phyloP scores from a whole-genome alignment of 2,329 filamentous ascomycete species.

The Cyphellophora europaea region DNA sequence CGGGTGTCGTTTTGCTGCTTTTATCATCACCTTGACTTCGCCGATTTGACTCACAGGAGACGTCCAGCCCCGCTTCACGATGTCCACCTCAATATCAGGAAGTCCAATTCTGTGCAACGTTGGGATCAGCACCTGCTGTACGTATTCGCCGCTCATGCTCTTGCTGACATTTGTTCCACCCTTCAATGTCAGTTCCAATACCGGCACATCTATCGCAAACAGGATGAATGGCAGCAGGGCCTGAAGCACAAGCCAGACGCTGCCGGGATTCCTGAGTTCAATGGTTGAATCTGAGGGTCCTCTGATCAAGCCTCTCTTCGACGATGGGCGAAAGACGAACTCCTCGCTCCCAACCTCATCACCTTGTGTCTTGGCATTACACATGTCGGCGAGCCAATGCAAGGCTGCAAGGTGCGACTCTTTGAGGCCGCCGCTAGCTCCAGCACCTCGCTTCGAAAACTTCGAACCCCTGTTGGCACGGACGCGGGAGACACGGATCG shows the following conservation, averaged over 20 bases:
- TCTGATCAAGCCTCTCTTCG: not conserved
- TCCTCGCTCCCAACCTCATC: constrained; percentile 26
- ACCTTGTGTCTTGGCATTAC: constrained; percentile 31
- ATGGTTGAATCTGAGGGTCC: constrained; percentile 22
- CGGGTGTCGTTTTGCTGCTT: constrained; percentile 1
- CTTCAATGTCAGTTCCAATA: constrained; percentile 35
- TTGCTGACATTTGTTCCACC: constrained; percentile 50
- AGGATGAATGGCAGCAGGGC: constrained; percentile 51
- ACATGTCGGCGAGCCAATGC: constrained; percentile 41
- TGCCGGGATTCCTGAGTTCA: constrained; percentile 40
- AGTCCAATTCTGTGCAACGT: constrained; percentile 43
- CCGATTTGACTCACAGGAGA: constrained; percentile 37
- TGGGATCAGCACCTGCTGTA: constrained; percentile 45
- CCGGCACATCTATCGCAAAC: constrained; percentile 22
- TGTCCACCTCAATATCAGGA: constrained; percentile 31
- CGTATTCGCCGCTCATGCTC: constrained; percentile 42
- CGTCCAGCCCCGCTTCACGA: constrained; percentile 46
- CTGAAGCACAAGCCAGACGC: constrained; percentile 48
- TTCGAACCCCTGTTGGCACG: constrained; percentile 36
- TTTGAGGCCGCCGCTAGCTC: constrained; percentile 37
- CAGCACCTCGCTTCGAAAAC: not conserved
- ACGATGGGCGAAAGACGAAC: constrained; percentile 21
- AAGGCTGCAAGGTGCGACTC: constrained; percentile 48
- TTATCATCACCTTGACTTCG: constrained; percentile 39
- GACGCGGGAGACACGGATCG: constrained; percentile 44